Evolutionary conservation across 768 basidiomycete species (phyloP).

Genomic region (Lentinus tigrinus): DNA sequence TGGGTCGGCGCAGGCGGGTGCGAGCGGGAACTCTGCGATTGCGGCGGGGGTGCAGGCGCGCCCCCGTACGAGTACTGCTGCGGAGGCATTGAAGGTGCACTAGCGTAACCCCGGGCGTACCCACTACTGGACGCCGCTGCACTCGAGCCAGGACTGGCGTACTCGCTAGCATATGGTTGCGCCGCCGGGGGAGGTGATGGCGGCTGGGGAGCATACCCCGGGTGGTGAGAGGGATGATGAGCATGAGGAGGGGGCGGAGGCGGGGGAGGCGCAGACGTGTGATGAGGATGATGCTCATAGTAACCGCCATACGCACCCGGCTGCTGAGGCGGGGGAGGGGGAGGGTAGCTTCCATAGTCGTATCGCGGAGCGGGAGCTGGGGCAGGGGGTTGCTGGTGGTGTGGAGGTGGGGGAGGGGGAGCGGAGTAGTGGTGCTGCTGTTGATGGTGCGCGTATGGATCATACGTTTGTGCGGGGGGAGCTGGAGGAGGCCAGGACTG

Average conservation of each 20-base stretch:
- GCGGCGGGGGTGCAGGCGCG: constrained; percentile 2
- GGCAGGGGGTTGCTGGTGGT: constrained; percentile 24
- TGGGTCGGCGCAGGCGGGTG: constrained; percentile 6
- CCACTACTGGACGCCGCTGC: background rate
- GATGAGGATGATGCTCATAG: constrained; percentile 24
- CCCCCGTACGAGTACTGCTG: constrained; percentile 10
- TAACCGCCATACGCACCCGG: constrained; percentile 13
- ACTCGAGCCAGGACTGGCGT: constrained; percentile 7
- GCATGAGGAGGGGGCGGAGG: constrained; percentile 27
- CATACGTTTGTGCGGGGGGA: constrained; percentile 16
- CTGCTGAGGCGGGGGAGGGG: constrained; percentile 20
- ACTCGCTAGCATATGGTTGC: constrained; percentile 15
- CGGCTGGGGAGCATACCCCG: constrained; percentile 16
- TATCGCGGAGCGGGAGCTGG: constrained; percentile 21
- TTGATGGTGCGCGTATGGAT: constrained; percentile 33
- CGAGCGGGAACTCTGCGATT: background rate
- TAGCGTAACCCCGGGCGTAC: constrained; percentile 5
- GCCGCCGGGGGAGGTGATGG: constrained; percentile 11
- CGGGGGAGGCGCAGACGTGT: constrained; percentile 19
- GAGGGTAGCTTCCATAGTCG: constrained; percentile 12
- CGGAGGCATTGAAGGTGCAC: constrained; percentile 4
- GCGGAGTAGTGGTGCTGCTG: constrained; percentile 21
- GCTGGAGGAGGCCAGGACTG: constrained; percentile 12
- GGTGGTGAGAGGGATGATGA: constrained; percentile 23
- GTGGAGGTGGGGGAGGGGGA: constrained; percentile 20